Base-by-base conservation (phyloP, 106 monocot species). In the Dendrobium nobile region DNA sequence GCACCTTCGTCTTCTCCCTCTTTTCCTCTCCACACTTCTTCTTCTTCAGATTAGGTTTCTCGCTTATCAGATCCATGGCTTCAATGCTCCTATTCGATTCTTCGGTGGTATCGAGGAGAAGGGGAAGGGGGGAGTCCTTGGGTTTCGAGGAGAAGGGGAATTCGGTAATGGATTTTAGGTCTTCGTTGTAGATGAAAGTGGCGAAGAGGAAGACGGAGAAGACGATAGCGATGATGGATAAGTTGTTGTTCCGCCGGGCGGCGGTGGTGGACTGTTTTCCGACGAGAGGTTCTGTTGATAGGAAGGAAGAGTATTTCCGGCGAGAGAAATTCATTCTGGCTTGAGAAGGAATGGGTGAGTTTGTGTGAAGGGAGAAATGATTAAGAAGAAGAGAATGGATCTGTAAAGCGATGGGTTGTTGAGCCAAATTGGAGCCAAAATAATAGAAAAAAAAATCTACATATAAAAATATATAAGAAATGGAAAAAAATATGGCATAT, bases 91-190 rank as follows among this genome's bases (percentile, higher is more conserved):
- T 6, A 9, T 59, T 28, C 0, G n/a, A 6, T 9, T 15, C 54
- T 1, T 81, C 41, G 24, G 51, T 51, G 27, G 27, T 8, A 59
- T 72, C 20, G 75, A 55, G 33, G 82, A 41, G 85, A 90, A 86
- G 18, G 90, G 90, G 77, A 86, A 86, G 51, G 51, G 51, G 51
- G 13, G 51, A 51, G 3, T 51, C 54, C 0, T 81, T 51, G 42
- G 27, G 20, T 7, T 77, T 70, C 19, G 73, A 54, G 24, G 82
- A 28, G 82, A 90, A 86, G 13, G 90, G 90, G 74, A 87, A 88
- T 54, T 74, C 43, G 20, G 43, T 3, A 18, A 74, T n/a, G 74
- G 74, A 74, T 37, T 43, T 44, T 5, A 44, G 19, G 74, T 44
- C 74, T 4, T 74, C 41, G 43, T 44, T 44, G 74, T 95, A 92